A percentile compares a stretch with the other conserved stretches of the same genome.
These are phyloP conservation scores for Boletus mariae DNA, from an alignment of 1,284 basidiomycete species.

Conservation along the genomic window DNA sequence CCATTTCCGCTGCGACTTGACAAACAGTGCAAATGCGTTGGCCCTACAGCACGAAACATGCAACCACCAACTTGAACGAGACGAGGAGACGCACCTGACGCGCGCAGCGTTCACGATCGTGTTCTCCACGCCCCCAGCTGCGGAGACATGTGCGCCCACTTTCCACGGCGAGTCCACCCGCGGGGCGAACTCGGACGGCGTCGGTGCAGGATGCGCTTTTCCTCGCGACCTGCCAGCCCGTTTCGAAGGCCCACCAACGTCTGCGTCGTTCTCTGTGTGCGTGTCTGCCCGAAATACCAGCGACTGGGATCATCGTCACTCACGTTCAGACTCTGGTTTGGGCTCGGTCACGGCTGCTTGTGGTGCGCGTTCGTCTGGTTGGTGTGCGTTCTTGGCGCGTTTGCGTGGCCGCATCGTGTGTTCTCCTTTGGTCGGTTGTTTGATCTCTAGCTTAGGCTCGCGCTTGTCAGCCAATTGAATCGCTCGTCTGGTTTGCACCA, in stretches of 20 bases:
- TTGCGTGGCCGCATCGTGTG: slow-evolving; percentile 9
- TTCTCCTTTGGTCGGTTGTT: not conserved
- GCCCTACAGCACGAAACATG: slow-evolving; percentile 44
- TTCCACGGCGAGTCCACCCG: slow-evolving; percentile 51
- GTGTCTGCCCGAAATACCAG: not conserved
- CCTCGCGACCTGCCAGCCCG: not conserved
- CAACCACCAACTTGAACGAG: not conserved
- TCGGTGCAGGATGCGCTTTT: not conserved
- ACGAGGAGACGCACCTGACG: slow-evolving; percentile 50
- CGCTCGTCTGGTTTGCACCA: slow-evolving; percentile 19
- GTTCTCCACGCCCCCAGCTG: slow-evolving; percentile 77
- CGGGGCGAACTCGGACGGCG: slow-evolving; percentile 17
- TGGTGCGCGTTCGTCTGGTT: not conserved
- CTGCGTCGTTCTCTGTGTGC: not conserved
- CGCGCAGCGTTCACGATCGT: slow-evolving; percentile 66
- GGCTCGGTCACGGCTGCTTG: not conserved
- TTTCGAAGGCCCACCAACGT: not conserved
- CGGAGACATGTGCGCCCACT: slow-evolving; percentile 81
- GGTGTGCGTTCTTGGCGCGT: slow-evolving; percentile 9
- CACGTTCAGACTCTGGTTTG: slow-evolving; percentile 4
- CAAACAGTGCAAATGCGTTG: slow-evolving; percentile 79
- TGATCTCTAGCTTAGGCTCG: not conserved
- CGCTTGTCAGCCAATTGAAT: slow-evolving; percentile 1
- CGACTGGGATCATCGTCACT: slow-evolving; percentile 2
- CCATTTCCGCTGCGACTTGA: slow-evolving; percentile 85